Percentiles rank a stretch among this genome's conserved stretches.
phyloP scores from a whole-genome alignment of 441 rosid genomes.

The Eutrema salsugineum region DNA sequence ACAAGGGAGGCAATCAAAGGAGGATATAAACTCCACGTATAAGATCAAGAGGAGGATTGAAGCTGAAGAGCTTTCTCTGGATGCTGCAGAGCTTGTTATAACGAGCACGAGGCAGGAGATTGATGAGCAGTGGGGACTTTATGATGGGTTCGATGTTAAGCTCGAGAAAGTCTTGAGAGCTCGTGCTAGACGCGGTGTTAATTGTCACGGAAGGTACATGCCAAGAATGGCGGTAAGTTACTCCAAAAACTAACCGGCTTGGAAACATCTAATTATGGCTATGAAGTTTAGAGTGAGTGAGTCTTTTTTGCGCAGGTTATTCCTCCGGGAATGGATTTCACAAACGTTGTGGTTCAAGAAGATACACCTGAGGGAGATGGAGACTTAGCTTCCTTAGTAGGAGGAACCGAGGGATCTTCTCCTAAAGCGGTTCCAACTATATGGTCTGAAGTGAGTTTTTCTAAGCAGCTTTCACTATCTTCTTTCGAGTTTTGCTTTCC shows the following conservation, averaged over 20 bases:
- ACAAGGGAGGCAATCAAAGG: constrained; percentile 88
- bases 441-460: constrained; percentile 82
- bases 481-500: neutral
- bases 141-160: constrained; percentile 97
- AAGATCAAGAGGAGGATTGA: constrained; percentile 95
- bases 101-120: constrained; percentile 96
- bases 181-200: constrained; percentile 87
- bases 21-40: constrained; percentile 89
- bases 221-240: constrained; percentile 93
- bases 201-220: constrained; percentile 94
- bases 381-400: constrained; percentile 54
- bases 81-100: constrained; percentile 95
- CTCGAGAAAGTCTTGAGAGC: constrained; percentile 94
- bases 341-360: constrained; percentile 90
- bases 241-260: neutral
- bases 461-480: neutral
- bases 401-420: constrained; percentile 76
- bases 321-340: constrained; percentile 99
- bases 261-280: neutral
- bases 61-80: constrained; percentile 92
- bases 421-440: constrained; percentile 84
- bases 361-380: constrained; percentile 79
- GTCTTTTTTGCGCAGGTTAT: constrained; percentile 55
- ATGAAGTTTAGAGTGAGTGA: constrained; percentile 4
- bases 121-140: constrained; percentile 99